Percentiles rank a stretch among this genome's conserved stretches.
phyloP scores from a whole-genome alignment of 192 early-diverging fungal genomes.

The Rhizophagus prolifer region DNA sequence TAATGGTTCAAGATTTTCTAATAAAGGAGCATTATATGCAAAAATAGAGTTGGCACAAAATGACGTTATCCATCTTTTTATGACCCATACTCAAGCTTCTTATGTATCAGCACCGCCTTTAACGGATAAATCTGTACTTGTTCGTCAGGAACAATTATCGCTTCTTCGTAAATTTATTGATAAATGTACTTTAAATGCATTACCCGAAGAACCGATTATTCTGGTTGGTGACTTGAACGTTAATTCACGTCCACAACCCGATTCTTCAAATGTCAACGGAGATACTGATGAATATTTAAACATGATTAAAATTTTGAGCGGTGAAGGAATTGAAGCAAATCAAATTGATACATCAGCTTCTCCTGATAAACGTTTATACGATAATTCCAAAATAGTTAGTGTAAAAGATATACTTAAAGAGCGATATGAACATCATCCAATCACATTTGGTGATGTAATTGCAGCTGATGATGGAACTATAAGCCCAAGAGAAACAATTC shows the following conservation, averaged over 20 bases:
- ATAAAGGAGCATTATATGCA: slow-evolving; percentile 80
- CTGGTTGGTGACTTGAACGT: slow-evolving; percentile 74
- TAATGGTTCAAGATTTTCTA: slow-evolving; percentile 43
- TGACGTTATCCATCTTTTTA: slow-evolving; percentile 67
- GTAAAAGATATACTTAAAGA: slow-evolving; percentile 56
- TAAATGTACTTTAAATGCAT: slow-evolving; percentile 1
- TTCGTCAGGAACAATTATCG: slow-evolving; percentile 63
- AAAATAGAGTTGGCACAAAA: slow-evolving; percentile 56
- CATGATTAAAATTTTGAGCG: slow-evolving; percentile 58
- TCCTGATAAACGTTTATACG: background rate
- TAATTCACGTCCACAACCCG: slow-evolving; percentile 46
- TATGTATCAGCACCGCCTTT: slow-evolving; percentile 54
- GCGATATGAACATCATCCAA: slow-evolving; percentile 64
- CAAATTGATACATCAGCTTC: background rate
- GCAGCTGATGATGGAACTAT: slow-evolving; percentile 43
- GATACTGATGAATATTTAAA: slow-evolving; percentile 49
- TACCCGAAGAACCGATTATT: slow-evolving; percentile 54
- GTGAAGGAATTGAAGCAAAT: slow-evolving; percentile 29
- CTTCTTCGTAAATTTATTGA: slow-evolving; percentile 66
- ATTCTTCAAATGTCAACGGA: slow-evolving; percentile 39
- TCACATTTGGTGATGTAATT: slow-evolving; percentile 76
- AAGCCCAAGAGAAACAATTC: slow-evolving; percentile 57
- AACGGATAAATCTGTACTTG: slow-evolving; percentile 54
- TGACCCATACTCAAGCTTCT: slow-evolving; percentile 84
- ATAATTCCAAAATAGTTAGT: slow-evolving; percentile 1